A percentile compares a stretch with the other conserved stretches of the same genome.
phyloP scores from a whole-genome alignment of 2,329 filamentous ascomycete species.

The Neopestalotiopsis rosae region DNA sequence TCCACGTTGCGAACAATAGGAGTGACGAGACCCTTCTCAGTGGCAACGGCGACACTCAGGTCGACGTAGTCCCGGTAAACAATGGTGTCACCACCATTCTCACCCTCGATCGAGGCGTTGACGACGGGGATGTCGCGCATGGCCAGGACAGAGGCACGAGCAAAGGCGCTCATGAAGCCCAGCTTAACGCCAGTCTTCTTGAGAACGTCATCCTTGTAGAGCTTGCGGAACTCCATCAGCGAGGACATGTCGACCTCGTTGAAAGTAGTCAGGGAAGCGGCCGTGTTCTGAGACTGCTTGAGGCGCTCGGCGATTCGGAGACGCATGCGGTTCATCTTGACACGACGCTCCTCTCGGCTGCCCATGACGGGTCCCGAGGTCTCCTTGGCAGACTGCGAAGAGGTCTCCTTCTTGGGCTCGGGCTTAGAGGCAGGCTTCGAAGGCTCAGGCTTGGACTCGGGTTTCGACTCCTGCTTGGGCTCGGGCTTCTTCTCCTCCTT shows the following conservation, averaged over 20 bases:
- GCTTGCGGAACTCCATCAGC: conserved; percentile 94
- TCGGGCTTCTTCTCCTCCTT: conserved; percentile 42
- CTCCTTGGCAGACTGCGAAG: conserved; percentile 47
- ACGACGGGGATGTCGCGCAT: conserved; percentile 95
- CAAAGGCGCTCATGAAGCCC: conserved; percentile 99
- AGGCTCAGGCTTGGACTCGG: conserved; percentile 42
- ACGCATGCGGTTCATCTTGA: conserved; percentile 99
- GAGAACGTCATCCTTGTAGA: conserved; percentile 94
- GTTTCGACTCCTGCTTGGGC: conserved; percentile 51
- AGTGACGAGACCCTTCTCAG: conserved; percentile 95
- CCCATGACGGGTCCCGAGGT: conserved; percentile 58
- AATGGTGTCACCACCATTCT: conserved; percentile 93
- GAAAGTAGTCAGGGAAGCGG: conserved; percentile 95
- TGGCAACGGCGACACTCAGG: conserved; percentile 95
- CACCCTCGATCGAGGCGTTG: conserved; percentile 96
- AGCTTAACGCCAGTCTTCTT: conserved; percentile 98
- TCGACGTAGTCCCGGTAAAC: conserved; percentile 99
- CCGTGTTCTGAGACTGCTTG: conserved; percentile 99
- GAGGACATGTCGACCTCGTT: conserved; percentile 99
- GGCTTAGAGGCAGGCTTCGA: conserved; percentile 39
- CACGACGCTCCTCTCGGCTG: conserved; percentile 84
- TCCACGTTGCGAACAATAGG: conserved; percentile 96
- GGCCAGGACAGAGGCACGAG: conserved; percentile 84
- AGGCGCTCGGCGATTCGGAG: conserved; percentile 95
- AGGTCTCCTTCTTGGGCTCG: conserved; percentile 46